Conservation (phyloP, 495 filamentous ascomycete species). For the Schizothecium vesticola region DNA sequence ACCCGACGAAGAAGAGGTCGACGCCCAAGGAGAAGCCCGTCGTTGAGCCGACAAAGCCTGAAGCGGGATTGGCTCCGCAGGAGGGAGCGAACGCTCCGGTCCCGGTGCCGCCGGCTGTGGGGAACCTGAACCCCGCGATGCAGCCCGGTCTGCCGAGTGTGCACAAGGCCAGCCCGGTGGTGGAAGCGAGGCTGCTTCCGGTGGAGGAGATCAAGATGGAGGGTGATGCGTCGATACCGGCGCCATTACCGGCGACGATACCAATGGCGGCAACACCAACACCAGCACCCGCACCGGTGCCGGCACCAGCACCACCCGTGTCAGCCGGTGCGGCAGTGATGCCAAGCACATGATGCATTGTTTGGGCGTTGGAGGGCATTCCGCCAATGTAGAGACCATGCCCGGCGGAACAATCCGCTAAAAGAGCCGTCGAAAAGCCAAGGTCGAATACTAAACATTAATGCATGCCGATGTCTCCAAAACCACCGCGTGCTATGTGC, state of each 20-base stretch:
- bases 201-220: not conserved
- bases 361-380: not conserved
- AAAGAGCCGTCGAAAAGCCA: not conserved
- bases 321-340: not conserved
- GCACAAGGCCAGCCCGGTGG: not conserved
- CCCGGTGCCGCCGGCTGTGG: not conserved
- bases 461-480: not conserved
- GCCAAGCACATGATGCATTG: not conserved
- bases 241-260: constrained; percentile 27
- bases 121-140: not conserved
- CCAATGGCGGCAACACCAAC: constrained; percentile 17
- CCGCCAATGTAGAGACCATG: not conserved
- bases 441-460: not conserved
- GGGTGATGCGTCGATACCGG: not conserved
- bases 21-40: constrained; percentile 11
- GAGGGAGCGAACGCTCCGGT: not conserved
- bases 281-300: not conserved
- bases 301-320: not conserved
- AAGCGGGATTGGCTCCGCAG: not conserved
- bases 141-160: not conserved
- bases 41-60: not conserved
- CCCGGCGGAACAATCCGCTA: not conserved
- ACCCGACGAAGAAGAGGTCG: constrained; percentile 30
- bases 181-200: constrained; percentile 3
- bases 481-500: not conserved